Evolutionary conservation across 164 flowering plant genomes (phyloP), one percentile per base, ranked within the genome.

Genomic region (Stephania japonica): DNA sequence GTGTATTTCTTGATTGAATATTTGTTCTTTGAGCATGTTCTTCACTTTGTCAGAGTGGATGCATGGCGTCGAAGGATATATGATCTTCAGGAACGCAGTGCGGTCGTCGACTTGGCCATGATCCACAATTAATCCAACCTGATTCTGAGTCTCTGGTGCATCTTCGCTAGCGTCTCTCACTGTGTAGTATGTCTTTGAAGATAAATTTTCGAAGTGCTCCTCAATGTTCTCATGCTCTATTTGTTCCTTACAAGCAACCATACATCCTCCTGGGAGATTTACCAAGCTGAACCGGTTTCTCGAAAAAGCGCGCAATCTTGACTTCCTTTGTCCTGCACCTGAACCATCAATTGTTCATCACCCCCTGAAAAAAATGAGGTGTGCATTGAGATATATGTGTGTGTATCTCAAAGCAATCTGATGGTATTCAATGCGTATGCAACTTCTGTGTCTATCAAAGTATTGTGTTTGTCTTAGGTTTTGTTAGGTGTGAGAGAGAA

Each of bases 321-420:
- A 95, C 97, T 67, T 78, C 83, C 83, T 84, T 85, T 4, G 86
- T 87, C 79, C 82, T 91, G 86, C 94, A 91, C n/a, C 91, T 80
- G 83, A 92, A 94, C 98, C 98, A 94, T 75, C 97, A 94, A 70
- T 94, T 94, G 85, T 94, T 94, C 98, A 94, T 94, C 98, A 92
- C 92, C 3, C 97, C 98, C 98, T 94, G 86, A 65, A 73, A 25
- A 47, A 64, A 56, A n/a, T n/a, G n/a, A n/a, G n/a, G n/a, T n/a
- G n/a, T n/a, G n/a, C n/a, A n/a, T n/a, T n/a, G n/a, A n/a, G n/a
- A n/a, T n/a, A n/a, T n/a, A n/a, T n/a, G n/a, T n/a, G n/a, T n/a
- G n/a, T n/a, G n/a, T n/a, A n/a, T n/a, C n/a, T n/a, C n/a, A n/a
- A n/a, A n/a, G n/a, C n/a, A n/a, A n/a, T n/a, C n/a, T n/a, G n/a